Evolutionary conservation across 139 green algal genomes (phyloP), one percentile per base, ranked within the genome.

Genomic region (Limnomonas spitsbergensis): DNA sequence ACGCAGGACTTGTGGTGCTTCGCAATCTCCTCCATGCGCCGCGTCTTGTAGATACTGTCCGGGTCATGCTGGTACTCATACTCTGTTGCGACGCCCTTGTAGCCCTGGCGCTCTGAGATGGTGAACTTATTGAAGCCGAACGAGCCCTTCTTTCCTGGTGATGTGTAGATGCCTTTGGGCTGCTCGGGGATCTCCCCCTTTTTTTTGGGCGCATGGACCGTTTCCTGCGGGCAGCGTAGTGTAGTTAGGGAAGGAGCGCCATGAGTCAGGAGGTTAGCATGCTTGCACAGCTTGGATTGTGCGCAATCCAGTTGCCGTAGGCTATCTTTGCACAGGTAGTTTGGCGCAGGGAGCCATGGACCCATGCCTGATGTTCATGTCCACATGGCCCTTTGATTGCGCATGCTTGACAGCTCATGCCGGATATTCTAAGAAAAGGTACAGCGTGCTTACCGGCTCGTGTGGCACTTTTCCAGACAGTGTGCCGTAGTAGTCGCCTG

Each of bases 161-260:
- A 75, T 24, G 89, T 94, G 52, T 89, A 86, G 35, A 93, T 87
- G 70, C 89, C 89, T 20, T 78, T 83, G 0, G 89, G 86, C 38
- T 81, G 52, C 39, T 32, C 42, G 29, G 70, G 32, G 0, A 91
- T 38, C 31, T 91, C 86, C 0, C 76, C 86, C 53, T 86, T 89
- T 34, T 84, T 89, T 69, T 82, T 85, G 31, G 81, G 78, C 2
- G 73, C 40, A 4, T 71, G 76, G 0, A 85, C 52, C 27, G 52
- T 76, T 24, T 29, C 40, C 78, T 87, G 78, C n/a, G n/a, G n/a
- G n/a, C n/a, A n/a, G n/a, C n/a, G n/a, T n/a, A n/a, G n/a, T n/a
- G n/a, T n/a, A n/a, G n/a, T n/a, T n/a, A n/a, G n/a, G n/a, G n/a
- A n/a, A n/a, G n/a, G n/a, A n/a, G n/a, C n/a, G n/a, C n/a, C n/a